Conservation (phyloP, 78 protist species). For the Ministeria vibrans region DNA sequence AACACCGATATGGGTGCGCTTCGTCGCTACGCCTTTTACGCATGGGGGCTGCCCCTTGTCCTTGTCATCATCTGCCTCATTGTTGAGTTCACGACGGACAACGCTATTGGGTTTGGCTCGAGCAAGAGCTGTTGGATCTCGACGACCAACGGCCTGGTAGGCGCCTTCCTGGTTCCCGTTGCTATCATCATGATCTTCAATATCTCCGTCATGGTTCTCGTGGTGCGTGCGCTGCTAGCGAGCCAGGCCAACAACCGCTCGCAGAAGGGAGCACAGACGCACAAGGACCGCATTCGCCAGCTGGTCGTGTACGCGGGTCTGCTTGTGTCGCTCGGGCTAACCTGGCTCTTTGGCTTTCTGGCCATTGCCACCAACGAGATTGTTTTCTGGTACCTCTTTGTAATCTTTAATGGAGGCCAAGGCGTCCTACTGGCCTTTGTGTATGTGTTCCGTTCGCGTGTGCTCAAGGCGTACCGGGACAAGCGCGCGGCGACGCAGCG, state of each 20-base stretch:
- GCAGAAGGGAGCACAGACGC: neutral
- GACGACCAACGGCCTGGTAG: neutral
- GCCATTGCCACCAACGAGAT: neutral
- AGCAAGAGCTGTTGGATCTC: neutral
- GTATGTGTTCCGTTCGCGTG: no score
- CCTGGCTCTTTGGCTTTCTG: neutral
- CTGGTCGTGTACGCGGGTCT: neutral
- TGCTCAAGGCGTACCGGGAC: no score
- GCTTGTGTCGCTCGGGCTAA: neutral
- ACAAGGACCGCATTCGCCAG: neutral
- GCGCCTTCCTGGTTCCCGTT: neutral
- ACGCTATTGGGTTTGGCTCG: neutral
- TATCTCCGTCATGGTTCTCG: neutral
- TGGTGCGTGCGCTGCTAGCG: neutral
- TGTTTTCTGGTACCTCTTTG: neutral
- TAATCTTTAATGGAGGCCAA: neutral
- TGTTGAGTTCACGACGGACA: neutral
- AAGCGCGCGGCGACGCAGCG: no score
- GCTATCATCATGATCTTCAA: neutral
- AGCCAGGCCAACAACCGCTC: neutral
- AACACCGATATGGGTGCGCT: neutral
- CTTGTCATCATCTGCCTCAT: neutral
- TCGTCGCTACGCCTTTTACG: no score
- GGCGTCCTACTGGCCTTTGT: no score
- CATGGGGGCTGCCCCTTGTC: neutral